A percentile compares a stretch with the other conserved stretches of the same genome.
Conservation (phyloP, 345 rosid genomes). For the Bruguiera gymnorhiza region DNA sequence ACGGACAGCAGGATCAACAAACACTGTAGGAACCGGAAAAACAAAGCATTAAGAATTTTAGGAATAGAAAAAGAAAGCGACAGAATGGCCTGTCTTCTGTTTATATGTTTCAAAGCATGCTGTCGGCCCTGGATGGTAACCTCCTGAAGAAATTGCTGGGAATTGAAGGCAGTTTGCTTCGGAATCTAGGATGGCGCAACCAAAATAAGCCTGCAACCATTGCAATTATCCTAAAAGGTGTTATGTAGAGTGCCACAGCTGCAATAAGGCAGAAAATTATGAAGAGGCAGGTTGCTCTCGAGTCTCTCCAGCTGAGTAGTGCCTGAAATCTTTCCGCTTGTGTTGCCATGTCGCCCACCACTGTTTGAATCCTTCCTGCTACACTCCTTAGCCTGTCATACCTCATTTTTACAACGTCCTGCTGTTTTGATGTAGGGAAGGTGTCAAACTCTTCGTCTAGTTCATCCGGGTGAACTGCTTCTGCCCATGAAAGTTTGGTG, state of each 20-base stretch:
- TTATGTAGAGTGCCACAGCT: conserved; percentile 28
- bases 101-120: conserved; percentile 26
- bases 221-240: conserved; percentile 28
- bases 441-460: conserved; percentile 36
- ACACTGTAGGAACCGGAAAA: background rate
- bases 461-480: conserved; percentile 29
- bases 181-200: conserved; percentile 33
- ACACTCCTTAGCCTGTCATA: conserved; percentile 33
- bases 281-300: conserved; percentile 28
- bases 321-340: conserved; percentile 32
- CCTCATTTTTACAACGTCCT: conserved; percentile 25
- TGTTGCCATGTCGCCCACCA: conserved; percentile 36
- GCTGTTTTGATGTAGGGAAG: conserved; percentile 27
- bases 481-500: conserved; percentile 31
- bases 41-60: background rate
- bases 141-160: conserved; percentile 32
- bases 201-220: conserved; percentile 25
- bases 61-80: background rate
- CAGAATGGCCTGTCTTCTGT: background rate
- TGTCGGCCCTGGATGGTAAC: conserved; percentile 31
- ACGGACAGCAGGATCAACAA: background rate
- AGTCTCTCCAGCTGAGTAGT: conserved; percentile 36
- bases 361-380: conserved; percentile 35
- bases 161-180: conserved; percentile 29
- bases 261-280: conserved; percentile 28